phyloP scores from a whole-genome alignment of 768 basidiomycete genomes.

The Suillus subalutaceus region DNA sequence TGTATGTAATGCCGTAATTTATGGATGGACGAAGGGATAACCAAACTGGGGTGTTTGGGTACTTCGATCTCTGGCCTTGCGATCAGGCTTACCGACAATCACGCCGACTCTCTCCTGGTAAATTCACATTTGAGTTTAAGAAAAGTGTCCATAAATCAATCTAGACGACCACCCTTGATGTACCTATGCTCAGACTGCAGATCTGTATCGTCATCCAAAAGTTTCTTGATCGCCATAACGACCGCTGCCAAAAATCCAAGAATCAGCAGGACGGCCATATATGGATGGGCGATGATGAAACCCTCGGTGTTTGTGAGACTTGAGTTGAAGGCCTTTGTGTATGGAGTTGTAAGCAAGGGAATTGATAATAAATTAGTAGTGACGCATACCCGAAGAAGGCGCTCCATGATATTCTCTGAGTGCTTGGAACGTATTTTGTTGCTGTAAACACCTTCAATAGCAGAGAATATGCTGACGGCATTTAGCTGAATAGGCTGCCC shows the following conservation, averaged over 20 bases:
- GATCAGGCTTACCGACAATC: neutral
- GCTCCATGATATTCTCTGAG: constrained; percentile 73
- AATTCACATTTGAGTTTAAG: neutral
- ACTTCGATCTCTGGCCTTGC: neutral
- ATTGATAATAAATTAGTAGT: neutral
- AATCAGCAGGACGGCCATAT: constrained; percentile 16
- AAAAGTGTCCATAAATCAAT: constrained; percentile 18
- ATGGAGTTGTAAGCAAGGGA: constrained; percentile 5
- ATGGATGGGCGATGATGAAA: constrained; percentile 23
- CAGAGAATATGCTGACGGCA: constrained; percentile 59
- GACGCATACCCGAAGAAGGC: constrained; percentile 58
- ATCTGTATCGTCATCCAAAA: constrained; percentile 21
- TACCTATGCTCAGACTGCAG: constrained; percentile 21
- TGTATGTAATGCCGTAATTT: too few relatives aligned
- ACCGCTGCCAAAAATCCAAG: constrained; percentile 14
- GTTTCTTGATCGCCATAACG: constrained; percentile 17
- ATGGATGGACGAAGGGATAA: neutral
- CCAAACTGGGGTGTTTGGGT: neutral
- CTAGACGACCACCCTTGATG: constrained; percentile 24
- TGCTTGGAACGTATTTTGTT: constrained; percentile 55
- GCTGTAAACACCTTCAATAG: constrained; percentile 66
- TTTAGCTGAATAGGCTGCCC: constrained; percentile 61
- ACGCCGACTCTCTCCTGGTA: neutral
- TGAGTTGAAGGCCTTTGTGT: constrained; percentile 21
- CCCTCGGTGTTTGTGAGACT: constrained; percentile 15